phyloP scores from a whole-genome alignment of 352 stramenopile genomes.

The Globisporangium rhizosaccharum region DNA sequence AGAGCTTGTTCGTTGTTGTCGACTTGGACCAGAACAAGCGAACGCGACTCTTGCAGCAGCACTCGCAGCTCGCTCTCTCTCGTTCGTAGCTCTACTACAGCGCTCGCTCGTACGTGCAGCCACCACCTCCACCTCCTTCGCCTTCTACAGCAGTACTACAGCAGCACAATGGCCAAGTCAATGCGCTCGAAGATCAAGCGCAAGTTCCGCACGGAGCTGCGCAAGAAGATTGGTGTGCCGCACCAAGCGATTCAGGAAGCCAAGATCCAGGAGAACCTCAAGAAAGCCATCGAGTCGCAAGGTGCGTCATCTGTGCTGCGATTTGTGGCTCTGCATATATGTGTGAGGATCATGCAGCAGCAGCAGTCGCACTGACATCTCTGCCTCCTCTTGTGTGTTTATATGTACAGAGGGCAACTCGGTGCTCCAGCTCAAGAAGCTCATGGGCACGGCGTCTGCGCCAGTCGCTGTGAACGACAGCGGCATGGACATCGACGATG shows the following conservation, averaged over 20 bases:
- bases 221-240: conserved; percentile 73
- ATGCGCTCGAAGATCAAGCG: conserved; percentile 89
- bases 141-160: neutral
- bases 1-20: too few species aligned
- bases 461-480: conserved; percentile 30
- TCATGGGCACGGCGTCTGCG: conserved; percentile 52
- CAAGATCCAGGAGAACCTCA: conserved; percentile 84
- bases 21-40: too few species aligned
- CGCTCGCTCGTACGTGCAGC: too few species aligned
- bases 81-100: too few species aligned
- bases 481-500: conserved; percentile 37
- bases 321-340: neutral
- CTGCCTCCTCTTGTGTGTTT: neutral
- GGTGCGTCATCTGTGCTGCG: conserved; percentile 21
- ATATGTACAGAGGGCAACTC: conserved; percentile 34
- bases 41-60: too few species aligned
- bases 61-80: too few species aligned
- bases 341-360: too few species aligned
- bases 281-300: conserved; percentile 67
- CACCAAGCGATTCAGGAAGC: conserved; percentile 64
- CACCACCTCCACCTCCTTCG: conserved; percentile 1
- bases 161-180: conserved; percentile 76
- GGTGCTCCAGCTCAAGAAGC: conserved; percentile 60
- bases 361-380: neutral
- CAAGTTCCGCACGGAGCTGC: conserved; percentile 83